These are phyloP conservation scores for Mortierella sp. DNA, from an alignment of 371 early-diverging fungal genomes.

Conservation along the genomic window DNA sequence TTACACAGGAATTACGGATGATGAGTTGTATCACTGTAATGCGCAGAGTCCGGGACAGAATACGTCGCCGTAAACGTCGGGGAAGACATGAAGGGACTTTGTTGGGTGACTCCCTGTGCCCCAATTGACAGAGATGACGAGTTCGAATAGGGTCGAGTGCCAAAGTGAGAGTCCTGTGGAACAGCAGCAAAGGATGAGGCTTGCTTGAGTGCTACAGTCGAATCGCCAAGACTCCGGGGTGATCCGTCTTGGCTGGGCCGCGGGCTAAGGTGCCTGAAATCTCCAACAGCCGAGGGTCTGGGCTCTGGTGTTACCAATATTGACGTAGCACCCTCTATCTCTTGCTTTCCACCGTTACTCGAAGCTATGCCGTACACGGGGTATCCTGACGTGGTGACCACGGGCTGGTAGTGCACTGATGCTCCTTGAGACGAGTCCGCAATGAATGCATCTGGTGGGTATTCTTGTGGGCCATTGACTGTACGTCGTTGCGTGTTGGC, in stretches of 20 bases:
- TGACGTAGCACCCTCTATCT: neutral
- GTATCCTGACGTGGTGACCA: constrained; percentile 8
- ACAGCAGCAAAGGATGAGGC: constrained; percentile 4
- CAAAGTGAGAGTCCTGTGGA: no score
- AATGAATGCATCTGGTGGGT: constrained; percentile 1
- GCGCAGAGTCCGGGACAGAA: constrained; percentile 23
- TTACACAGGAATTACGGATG: neutral
- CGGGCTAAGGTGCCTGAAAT: neutral
- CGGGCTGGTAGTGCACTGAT: constrained; percentile 22
- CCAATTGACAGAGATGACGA: constrained; percentile 4
- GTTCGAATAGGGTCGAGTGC: constrained; percentile 12
- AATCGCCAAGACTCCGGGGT: neutral
- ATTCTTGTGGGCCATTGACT: constrained; percentile 29
- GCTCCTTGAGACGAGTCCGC: neutral
- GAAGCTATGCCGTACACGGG: constrained; percentile 15
- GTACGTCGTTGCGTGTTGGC: neutral
- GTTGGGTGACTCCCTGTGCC: neutral
- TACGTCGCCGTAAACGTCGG: constrained; percentile 22
- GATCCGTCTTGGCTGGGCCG: constrained; percentile 5
- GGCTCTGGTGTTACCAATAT: neutral
- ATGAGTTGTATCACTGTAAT: constrained; percentile 11
- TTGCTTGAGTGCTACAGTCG: neutral
- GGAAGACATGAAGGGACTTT: constrained; percentile 20
- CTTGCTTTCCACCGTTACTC: neutral
- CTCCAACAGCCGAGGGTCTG: neutral